These are phyloP conservation scores for Diaporthe australafricana DNA, from an alignment of 2,329 filamentous ascomycete species.

Conservation along the genomic window DNA sequence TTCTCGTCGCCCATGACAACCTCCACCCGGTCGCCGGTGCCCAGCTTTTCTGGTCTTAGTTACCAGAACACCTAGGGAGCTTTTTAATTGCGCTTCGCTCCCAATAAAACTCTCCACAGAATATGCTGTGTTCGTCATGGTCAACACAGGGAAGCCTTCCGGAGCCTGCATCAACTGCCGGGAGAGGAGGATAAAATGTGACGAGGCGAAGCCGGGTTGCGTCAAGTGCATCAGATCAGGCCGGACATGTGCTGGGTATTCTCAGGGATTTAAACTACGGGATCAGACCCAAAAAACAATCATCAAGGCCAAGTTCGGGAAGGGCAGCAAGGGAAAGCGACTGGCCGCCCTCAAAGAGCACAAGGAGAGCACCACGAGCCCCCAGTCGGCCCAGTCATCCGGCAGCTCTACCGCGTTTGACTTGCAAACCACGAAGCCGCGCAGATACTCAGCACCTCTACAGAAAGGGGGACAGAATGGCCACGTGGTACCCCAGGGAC, in stretches of 20 bases:
- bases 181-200: constrained; percentile 34
- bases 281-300: constrained; percentile 33
- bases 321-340: neutral
- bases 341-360: constrained; percentile 13
- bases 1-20: constrained; percentile 4
- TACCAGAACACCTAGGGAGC: neutral
- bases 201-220: constrained; percentile 35
- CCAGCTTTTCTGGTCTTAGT: neutral
- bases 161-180: constrained; percentile 34
- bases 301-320: constrained; percentile 27
- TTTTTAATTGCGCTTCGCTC: neutral
- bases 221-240: constrained; percentile 34
- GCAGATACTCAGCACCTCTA: neutral
- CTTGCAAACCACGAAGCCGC: neutral
- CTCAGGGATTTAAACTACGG: constrained; percentile 25
- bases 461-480: neutral
- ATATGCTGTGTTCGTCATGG: constrained; percentile 23
- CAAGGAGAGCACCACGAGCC: neutral
- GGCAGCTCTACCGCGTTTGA: neutral
- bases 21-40: neutral
- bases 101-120: neutral
- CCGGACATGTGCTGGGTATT: constrained; percentile 30
- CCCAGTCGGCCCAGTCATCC: neutral
- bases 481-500: neutral
- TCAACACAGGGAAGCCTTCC: constrained; percentile 33